Evolutionary conservation across 2,329 filamentous ascomycete species (phyloP), one percentile per base, ranked within the genome.

Genomic region (Microsporum canis): DNA sequence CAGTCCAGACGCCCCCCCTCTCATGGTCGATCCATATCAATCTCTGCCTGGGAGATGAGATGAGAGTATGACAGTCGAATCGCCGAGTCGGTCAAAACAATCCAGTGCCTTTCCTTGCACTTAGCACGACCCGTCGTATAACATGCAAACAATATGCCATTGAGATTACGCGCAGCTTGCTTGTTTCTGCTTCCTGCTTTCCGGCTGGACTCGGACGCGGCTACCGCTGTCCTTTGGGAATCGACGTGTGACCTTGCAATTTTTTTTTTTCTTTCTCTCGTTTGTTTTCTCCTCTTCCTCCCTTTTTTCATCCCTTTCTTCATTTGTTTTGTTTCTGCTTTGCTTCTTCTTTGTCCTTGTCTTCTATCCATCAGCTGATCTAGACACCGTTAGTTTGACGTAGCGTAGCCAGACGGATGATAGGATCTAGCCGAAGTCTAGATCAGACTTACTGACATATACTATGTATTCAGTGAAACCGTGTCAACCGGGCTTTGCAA

Each of bases 191-290:
- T n/a, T 43, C 39, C 39, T 43, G n/a, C 29, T 27, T 36, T 34
- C 51, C 51, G 51, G 51, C 33, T 55, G 51, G 51, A 55, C 51
- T 55, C 51, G 51, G 51, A n/a, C 51, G 51, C 51, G 51, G 51
- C 51, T 55, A 55, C 51, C 31, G 51, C 34, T 55, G 51, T 36
- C 51, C 31, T 8, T n/a, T 55, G 27, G 31, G 36, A 36, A 34
- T 33, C 31, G 51, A 55, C 51, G 51, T 55, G 31, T 55, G 51
- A 55, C 51, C 51, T 23, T 10, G 27, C 17, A 34, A 31, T 34
- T 34, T 55, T 31, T 55, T 55, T 55, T 8, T 34, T 36, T 55
- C 29, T 36, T 55, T 47, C 43, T 47, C 39, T 12, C 39, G 17
- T 23, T 23, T 23, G 17, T 23, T 23, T 23, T 23, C 17, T 23